A percentile compares a stretch with the other conserved stretches of the same genome.
These are phyloP conservation scores for Penicillium sp. DNA, from an alignment of 2,329 filamentous ascomycete species.

Conservation along the genomic window DNA sequence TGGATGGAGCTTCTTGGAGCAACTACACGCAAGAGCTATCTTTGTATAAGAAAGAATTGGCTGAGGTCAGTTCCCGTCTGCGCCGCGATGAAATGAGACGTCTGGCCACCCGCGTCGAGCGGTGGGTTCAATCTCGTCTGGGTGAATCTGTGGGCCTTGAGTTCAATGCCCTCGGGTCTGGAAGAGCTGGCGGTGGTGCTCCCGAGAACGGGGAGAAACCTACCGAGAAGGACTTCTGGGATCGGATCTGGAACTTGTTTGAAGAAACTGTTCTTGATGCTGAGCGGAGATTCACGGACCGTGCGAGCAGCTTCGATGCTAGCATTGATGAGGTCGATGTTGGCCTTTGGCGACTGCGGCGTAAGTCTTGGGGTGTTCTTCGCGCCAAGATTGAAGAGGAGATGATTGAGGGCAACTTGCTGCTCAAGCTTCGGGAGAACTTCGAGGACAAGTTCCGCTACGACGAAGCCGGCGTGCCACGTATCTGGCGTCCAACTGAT, in stretches of 20 bases:
- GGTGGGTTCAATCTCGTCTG: constrained; percentile 86
- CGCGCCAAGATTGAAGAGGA: constrained; percentile 92
- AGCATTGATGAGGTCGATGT: constrained; percentile 87
- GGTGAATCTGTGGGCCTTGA: constrained; percentile 85
- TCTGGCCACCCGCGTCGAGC: constrained; percentile 83
- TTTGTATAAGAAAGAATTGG: constrained; percentile 85
- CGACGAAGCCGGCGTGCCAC: constrained; percentile 87
- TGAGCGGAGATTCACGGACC: constrained; percentile 77
- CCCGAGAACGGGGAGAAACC: constrained; percentile 75
- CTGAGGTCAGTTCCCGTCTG: constrained; percentile 78
- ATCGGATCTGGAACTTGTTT: constrained; percentile 88
- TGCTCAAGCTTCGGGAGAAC: constrained; percentile 93
- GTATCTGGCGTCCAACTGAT: constrained; percentile 94
- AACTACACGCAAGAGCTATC: constrained; percentile 76
- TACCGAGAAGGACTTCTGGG: constrained; percentile 85
- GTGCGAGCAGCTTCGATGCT: constrained; percentile 90
- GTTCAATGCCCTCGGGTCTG: constrained; percentile 93
- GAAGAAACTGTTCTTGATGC: constrained; percentile 78
- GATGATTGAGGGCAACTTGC: constrained; percentile 94
- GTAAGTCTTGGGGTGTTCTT: constrained; percentile 92
- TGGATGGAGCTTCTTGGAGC: constrained; percentile 82
- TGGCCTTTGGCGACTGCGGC: constrained; percentile 84
- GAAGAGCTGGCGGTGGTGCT: constrained; percentile 75
- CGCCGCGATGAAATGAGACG: constrained; percentile 95
- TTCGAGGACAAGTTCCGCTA: constrained; percentile 99